A percentile compares a stretch with the other conserved stretches of the same genome.
These are phyloP conservation scores for Ciborinia camelliae DNA, from an alignment of 2,329 filamentous ascomycete genomes.

Conservation along the genomic window DNA sequence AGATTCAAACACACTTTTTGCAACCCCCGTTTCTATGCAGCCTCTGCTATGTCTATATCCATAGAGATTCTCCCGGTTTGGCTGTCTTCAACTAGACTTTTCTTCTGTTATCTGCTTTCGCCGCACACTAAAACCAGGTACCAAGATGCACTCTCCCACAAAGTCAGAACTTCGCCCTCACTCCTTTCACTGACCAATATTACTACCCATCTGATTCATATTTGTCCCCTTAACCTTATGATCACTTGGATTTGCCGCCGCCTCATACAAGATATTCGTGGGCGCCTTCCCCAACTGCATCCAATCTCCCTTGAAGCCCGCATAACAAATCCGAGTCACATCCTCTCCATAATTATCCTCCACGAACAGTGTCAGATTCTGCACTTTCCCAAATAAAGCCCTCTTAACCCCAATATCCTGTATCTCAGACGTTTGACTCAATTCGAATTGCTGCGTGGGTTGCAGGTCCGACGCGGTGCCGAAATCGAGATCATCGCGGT, in stretches of 20 bases:
- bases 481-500: constrained; percentile 86
- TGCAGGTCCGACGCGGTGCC: constrained; percentile 63
- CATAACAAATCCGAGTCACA: constrained; percentile 71
- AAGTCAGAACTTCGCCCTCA: not conserved
- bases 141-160: not conserved
- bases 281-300: constrained; percentile 82
- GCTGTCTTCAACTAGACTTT: not conserved
- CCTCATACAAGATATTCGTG: constrained; percentile 85
- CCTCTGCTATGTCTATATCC: not conserved
- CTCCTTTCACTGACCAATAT: constrained; percentile 44
- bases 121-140: not conserved
- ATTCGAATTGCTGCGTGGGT: constrained; percentile 72
- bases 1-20: not conserved
- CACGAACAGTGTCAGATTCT: constrained; percentile 79
- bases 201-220: constrained; percentile 53
- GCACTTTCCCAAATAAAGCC: constrained; percentile 84
- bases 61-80: too few relatives aligned
- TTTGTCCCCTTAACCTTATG: constrained; percentile 64
- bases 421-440: constrained; percentile 74
- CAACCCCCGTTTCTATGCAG: not conserved
- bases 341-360: constrained; percentile 85
- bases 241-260: constrained; percentile 85
- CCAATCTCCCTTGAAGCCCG: constrained; percentile 94
- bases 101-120: not conserved
- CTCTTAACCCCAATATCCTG: constrained; percentile 86